phyloP scores from a whole-genome alignment of 805 yeast species.

The Kazachstania bromeliacearum region DNA sequence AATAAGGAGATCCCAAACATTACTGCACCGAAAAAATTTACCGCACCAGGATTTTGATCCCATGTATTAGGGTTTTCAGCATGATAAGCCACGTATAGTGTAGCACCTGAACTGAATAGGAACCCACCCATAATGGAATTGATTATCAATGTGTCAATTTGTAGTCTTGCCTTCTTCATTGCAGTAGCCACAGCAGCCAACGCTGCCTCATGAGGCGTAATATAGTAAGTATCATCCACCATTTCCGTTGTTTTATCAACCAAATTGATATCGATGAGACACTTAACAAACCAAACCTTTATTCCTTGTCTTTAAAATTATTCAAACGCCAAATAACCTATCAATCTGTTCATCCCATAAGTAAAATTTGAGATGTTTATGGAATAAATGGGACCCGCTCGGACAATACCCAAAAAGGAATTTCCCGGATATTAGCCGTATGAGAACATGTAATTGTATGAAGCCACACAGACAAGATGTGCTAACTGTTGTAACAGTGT shows the following conservation, averaged over 20 bases:
- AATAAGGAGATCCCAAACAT: conserved; percentile 65
- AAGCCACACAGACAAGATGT: no score
- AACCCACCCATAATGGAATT: conserved; percentile 65
- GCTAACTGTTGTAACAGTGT: no score
- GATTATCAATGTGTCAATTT: conserved; percentile 46
- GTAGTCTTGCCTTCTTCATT: conserved; percentile 70
- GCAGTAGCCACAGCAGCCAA: conserved; percentile 77
- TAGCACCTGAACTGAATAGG: conserved; percentile 62
- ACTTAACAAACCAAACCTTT: no score
- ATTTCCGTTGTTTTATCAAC: conserved; percentile 9
- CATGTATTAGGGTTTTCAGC: conserved; percentile 39
- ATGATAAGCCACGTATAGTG: conserved; percentile 51
- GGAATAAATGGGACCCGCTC: no score
- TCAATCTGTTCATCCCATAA: no score
- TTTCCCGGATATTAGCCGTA: no score
- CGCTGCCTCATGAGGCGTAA: conserved; percentile 75
- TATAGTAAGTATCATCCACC: conserved; percentile 45
- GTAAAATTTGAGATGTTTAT: no score
- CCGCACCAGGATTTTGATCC: conserved; percentile 40
- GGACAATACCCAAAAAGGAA: no score
- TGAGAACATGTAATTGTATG: no score
- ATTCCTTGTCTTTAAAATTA: no score
- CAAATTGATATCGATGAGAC: no score
- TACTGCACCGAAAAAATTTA: conserved; percentile 48
- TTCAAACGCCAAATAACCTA: no score